These are phyloP conservation scores for Aegilops longissima DNA, from an alignment of 176 grass and related monocot genomes.

Conservation along the genomic window DNA sequence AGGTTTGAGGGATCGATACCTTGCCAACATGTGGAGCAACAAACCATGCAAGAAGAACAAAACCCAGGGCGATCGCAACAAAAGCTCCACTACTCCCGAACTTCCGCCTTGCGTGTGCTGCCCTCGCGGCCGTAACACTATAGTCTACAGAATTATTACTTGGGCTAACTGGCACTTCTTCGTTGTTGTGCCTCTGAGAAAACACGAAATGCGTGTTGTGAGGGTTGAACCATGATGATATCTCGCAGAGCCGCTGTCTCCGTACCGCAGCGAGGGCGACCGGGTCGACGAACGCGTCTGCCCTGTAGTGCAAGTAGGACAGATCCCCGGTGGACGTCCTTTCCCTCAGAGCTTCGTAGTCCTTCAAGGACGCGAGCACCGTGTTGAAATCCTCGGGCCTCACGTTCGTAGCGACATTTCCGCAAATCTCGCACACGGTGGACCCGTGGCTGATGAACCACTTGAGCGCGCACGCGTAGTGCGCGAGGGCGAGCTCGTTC, in stretches of 20 bases:
- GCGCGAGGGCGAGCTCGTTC: conserved; percentile 77
- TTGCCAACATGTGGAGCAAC: conserved; percentile 61
- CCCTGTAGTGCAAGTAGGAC: conserved; percentile 36
- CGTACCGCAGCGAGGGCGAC: conserved; percentile 77
- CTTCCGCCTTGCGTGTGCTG: conserved; percentile 41
- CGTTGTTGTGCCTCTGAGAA: conserved; percentile 42
- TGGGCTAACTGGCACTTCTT: conserved; percentile 46
- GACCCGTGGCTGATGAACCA: conserved; percentile 94
- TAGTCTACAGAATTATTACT: conserved; percentile 48
- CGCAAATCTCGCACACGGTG: conserved; percentile 85
- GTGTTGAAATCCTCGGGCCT: conserved; percentile 71
- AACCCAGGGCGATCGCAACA: conserved; percentile 62
- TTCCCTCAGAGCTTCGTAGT: conserved; percentile 69
- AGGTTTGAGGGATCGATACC: too few species aligned
- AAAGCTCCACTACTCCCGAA: conserved; percentile 67
- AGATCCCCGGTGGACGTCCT: conserved; percentile 69
- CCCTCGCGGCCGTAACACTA: conserved; percentile 29
- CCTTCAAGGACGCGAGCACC: conserved; percentile 76
- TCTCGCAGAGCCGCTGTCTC: conserved; percentile 78
- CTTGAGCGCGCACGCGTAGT: conserved; percentile 90
- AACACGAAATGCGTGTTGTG: conserved; percentile 46
- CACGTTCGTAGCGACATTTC: conserved; percentile 57
- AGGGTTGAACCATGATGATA: conserved; percentile 89
- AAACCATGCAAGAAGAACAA: conserved; percentile 69
- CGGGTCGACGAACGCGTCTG: conserved; percentile 54